Evolutionary conservation across 768 basidiomycete genomes (phyloP), one percentile per base, ranked within the genome.

Genomic region (Neoboletus brunneissimus): DNA sequence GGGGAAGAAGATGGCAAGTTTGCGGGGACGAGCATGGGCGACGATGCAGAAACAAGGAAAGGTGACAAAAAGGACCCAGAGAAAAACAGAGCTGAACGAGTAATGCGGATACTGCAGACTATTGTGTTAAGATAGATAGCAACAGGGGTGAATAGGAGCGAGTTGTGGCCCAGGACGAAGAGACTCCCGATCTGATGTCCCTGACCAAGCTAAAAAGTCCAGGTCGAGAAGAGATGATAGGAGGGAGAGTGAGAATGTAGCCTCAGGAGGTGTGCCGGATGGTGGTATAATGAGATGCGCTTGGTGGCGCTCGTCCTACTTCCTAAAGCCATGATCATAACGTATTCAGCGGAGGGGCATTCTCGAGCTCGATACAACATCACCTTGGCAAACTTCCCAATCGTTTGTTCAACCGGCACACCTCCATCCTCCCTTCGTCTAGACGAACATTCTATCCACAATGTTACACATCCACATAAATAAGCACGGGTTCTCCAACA

Each of bases 401-500:
- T 35, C 29, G 25, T 37, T 54, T 44, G 50, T 57, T 65, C 63
- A 48, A 57, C 42, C 18, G 41, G 47, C 57, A 66, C 56, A 60
- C 54, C 57, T 38, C 52, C 59, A 50, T 51, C 58, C 43, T 48
- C 57, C 53, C 55, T 37, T 59, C 57, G 52, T 56, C 56, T 55
- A 57, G 59, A 62, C 48, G 51, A 61, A 62, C 60, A 60, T 53
- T 60, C 50, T 63, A 69, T 63, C 64, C 69, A 65, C 67, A 57
- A 59, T 55, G 59, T 73, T 72, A 72, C 67, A 73, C 72, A 73
- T 92, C 93, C 69, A 97, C 86, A 76, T 97, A 98, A 61, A 98
- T 84, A 67, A 98, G 77, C 64, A 98, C 82, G 27, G 97, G 97
- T 72, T 98, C 95, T 53, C 96, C 97, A 27, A 95, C 91, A 46